Evolutionary conservation across 2,329 filamentous ascomycete genomes (phyloP), one percentile per base, ranked within the genome.

Genomic region (Xylaria polymorpha): DNA sequence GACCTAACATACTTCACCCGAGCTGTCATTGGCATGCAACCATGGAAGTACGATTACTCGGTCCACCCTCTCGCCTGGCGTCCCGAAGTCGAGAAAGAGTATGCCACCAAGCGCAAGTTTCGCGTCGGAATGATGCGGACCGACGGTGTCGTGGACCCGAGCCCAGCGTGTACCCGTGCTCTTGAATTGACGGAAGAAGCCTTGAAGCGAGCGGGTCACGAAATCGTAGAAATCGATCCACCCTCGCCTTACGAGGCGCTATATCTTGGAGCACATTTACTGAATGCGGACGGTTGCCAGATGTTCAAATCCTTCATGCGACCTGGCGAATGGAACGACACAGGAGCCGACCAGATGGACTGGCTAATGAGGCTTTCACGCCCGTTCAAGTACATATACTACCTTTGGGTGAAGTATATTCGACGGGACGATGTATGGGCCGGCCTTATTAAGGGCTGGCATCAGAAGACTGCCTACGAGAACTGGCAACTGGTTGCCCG

Each of bases 31-130:
- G 83, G 88, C 60, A 95, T 96, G 90, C 84, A 92, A 80, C 93
- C 94, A 0, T 98, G 94, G 94, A 91, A 87, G 68, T 97, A 97
- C 77, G 94, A 97, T 78, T 90, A 93, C 74, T 91, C 89, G 0
- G 93, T 95, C 1, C 94, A 97, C 76, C 94, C 94, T 0, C 85
- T 98, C n/a, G 84, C 87, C 2, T 98, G 94, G 94, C 85, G 92
- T 66, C 78, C 84, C 2, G 85, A 91, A 0, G 75, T 90, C 0
- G 87, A 89, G 72, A 79, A 85, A 18, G 88, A 90, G 53, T 90
- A 87, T 68, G 80, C 83, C 43, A 84, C 86, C 37, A 91, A 90
- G 79, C 87, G 87, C 76, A 87, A 82, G 70, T 82, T 97, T 20
- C 86, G 89, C 25, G 85, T 97, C 12, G 94, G 94, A 4, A 83